These are phyloP conservation scores for Hypsizygus marmoreus DNA, from an alignment of 768 basidiomycete genomes.

Conservation along the genomic window DNA sequence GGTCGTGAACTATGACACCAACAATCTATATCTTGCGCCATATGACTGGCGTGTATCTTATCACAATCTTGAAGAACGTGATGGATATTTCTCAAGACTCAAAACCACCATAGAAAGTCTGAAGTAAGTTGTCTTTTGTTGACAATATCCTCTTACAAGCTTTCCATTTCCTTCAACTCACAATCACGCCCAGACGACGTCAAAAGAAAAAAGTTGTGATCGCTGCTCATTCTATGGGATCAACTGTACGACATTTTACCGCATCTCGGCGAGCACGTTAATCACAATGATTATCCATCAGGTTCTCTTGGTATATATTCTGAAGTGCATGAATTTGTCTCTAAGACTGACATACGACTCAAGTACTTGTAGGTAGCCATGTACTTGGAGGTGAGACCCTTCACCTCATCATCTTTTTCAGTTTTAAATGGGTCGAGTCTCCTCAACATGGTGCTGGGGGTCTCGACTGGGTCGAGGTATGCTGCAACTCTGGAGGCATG, in stretches of 20 bases:
- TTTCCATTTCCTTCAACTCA: background rate
- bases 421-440: constrained; percentile 97
- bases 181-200: constrained; percentile 60
- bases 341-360: constrained; percentile 8
- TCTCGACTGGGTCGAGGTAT: constrained; percentile 86
- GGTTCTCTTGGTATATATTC: constrained; percentile 50
- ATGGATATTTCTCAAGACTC: constrained; percentile 84
- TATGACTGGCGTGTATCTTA: constrained; percentile 93
- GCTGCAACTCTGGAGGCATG: constrained; percentile 3
- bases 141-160: background rate
- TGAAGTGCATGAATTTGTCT: background rate
- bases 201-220: constrained; percentile 81
- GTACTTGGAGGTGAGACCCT: background rate
- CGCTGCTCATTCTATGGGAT: constrained; percentile 86
- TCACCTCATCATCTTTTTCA: constrained; percentile 28
- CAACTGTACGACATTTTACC: constrained; percentile 55
- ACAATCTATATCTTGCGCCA: constrained; percentile 80
- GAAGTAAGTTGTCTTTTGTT: constrained; percentile 48
- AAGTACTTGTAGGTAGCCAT: constrained; percentile 82
- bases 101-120: constrained; percentile 83
- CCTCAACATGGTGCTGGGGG: constrained; percentile 81
- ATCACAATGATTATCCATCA: constrained; percentile 18
- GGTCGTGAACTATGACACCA: constrained; percentile 89
- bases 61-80: constrained; percentile 89
- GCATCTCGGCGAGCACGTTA: background rate